Evolutionary conservation across 352 stramenopile species (phyloP), one percentile per base, ranked within the genome.

Genomic region (Pythium myriotylum): DNA sequence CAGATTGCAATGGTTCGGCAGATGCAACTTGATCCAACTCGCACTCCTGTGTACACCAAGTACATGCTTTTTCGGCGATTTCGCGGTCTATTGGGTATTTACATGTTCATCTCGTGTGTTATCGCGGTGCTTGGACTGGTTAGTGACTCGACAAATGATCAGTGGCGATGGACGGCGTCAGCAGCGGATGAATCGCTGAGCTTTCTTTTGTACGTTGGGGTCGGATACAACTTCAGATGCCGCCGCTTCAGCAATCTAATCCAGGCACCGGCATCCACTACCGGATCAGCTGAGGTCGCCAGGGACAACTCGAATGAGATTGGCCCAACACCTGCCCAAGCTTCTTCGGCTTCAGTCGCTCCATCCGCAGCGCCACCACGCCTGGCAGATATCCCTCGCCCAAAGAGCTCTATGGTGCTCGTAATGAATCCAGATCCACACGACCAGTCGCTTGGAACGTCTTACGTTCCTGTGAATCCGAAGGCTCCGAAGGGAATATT

Each of bases 41-140:
- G 66, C 27, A 90, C 81, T 48, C 78, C 81, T 8, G 78, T 87
- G 40, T 86, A 79, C 65, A 85, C 59, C 39, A 90, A 90, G 56
- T 85, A 81, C 54, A 70, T 75, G 66, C 73, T 90, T 24, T 90
- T 90, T 35, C 72, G 69, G 2, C 74, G 73, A 40, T 84, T 87
- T 37, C 78, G 76, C 5, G 63, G 33, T 0, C 41, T 87, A 13
- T 59, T 90, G 10, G 78, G 65, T 39, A 59, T 68, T 26, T 90
- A 90, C 60, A 81, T 87, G 56, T 72, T 87, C 35, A 40, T 73
- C 32, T 76, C 76, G 4, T 88, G 76, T 41, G 43, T 84, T 0
- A 60, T 86, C 10, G 70, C 68, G 2, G 59, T 87, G 47, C 52
- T 77, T 19, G 66, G 68, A 20, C 68, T 90, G 22, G 64, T 80